Conservation (phyloP, 108 stramenopile genomes). For the Cyclotella sp. region DNA sequence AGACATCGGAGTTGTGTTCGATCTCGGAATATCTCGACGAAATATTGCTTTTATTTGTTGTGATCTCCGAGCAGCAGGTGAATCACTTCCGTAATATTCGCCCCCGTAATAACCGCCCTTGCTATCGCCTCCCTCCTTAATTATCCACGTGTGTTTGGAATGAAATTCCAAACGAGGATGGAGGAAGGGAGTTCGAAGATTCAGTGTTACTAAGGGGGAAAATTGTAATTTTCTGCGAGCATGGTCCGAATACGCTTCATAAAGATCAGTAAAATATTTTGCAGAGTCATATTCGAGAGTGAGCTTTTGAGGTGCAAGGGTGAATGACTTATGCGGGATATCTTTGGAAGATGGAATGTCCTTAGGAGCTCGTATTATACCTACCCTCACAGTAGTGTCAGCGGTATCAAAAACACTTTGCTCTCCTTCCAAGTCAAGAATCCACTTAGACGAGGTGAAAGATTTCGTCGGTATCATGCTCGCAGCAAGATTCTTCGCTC, state of each 20-base stretch:
- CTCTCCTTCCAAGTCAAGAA: slow-evolving; percentile 33
- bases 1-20: neutral
- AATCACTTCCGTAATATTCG: neutral
- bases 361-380: slow-evolving; percentile 3
- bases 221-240: slow-evolving; percentile 12
- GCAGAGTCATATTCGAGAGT: slow-evolving; percentile 47
- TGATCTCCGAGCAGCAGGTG: slow-evolving; percentile 26
- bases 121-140: slow-evolving; percentile 19
- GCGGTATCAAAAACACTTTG: slow-evolving; percentile 33
- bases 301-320: slow-evolving; percentile 9
- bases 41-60: slow-evolving; percentile 28
- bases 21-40: slow-evolving; percentile 19
- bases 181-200: slow-evolving; percentile 35
- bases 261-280: slow-evolving; percentile 16
- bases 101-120: slow-evolving; percentile 26
- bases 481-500: neutral
- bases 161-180: slow-evolving; percentile 42
- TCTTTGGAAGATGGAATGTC: neutral
- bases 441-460: slow-evolving; percentile 6
- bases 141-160: slow-evolving; percentile 31
- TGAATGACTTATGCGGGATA: neutral
- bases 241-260: neutral
- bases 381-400: slow-evolving; percentile 30
- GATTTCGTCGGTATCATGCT: neutral
- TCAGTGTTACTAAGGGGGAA: slow-evolving; percentile 29